Percentiles rank a stretch among this genome's conserved stretches.
phyloP scores from a whole-genome alignment of 495 filamentous ascomycete genomes.

The Hyaloscypha variabilis region DNA sequence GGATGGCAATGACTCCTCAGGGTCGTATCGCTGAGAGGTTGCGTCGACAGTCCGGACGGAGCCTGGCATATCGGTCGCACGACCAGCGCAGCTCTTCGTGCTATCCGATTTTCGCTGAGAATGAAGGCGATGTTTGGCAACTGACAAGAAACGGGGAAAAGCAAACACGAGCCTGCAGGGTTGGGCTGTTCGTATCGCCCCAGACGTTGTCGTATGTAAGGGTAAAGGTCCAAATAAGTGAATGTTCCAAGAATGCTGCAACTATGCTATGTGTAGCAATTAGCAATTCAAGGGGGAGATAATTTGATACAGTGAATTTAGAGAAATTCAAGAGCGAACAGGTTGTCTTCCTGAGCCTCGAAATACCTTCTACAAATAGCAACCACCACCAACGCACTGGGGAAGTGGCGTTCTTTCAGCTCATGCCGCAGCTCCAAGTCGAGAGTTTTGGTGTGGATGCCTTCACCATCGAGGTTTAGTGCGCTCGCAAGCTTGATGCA shows the following conservation, averaged over 20 bases:
- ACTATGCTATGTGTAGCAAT: background rate
- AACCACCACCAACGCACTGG: background rate
- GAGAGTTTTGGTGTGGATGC: background rate
- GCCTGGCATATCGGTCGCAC: constrained; percentile 18
- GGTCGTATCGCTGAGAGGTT: constrained; percentile 12
- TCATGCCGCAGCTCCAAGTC: background rate
- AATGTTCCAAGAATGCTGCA: background rate
- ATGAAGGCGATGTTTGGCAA: background rate
- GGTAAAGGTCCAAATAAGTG: background rate
- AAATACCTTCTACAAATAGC: background rate
- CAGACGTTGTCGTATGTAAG: background rate
- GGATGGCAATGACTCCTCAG: background rate
- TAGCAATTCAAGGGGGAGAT: background rate
- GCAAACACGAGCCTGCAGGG: background rate
- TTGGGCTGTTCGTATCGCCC: background rate
- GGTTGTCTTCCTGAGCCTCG: background rate
- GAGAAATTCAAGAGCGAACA: background rate
- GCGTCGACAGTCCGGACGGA: constrained; percentile 19
- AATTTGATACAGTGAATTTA: background rate
- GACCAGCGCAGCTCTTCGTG: background rate
- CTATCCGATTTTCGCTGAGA: background rate
- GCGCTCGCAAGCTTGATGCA: background rate
- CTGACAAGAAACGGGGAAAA: background rate
- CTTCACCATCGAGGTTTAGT: background rate
- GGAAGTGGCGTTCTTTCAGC: background rate